Base-by-base conservation (phyloP, 139 green algal species). In the Tetraselmis chui region DNA sequence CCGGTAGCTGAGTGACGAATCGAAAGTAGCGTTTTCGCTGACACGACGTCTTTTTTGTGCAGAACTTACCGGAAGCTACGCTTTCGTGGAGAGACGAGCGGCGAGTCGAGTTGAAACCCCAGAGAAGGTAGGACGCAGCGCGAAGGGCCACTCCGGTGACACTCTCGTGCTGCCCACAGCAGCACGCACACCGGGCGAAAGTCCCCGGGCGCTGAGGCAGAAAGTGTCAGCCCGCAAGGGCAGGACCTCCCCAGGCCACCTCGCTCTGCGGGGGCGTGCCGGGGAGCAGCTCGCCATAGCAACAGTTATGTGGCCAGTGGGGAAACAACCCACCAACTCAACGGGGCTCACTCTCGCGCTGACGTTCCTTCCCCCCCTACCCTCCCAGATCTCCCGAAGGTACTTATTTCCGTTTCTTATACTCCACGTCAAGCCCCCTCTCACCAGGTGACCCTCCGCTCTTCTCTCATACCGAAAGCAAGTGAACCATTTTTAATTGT, bases 301-400 rank as follows among this genome's bases (percentile, higher is more conserved):
- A 85, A 98, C 95, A 98, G 95, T 98, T 91, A 98, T 98, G 94
- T 98, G 91, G 93, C 91, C 95, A 95, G 91, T 92, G 90, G 90
- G 89, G 86, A 86, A 32, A 29, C 85, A 90, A 92, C 88, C 85
- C 90, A 93, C 86, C 78, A 98, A 98, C 95, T 90, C 87, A 98
- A 98, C 94, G 95, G 95, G 94, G 95, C 95, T 98, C 97, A 98
- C 94, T 98, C 94, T 96, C 88, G 93, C 89, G 89, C 93, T 98
- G 95, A 98, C 93, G 91, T 85, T 86, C 87, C 76, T 82, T 79
- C 80, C 75, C 77, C 76, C 74, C 75, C 32, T 28, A 26, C 80
- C 75, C 76, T 30, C 58, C 59, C n/a, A 31, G 32, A 28, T 31
- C 30, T 29, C 76, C 31, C 28, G n/a, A 26, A 28, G 0, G 2